A percentile compares a stretch with the other conserved stretches of the same genome.
Evolutionary conservation across 1,139 yeast species (phyloP).

Genomic region (Tardiomyces digboiensis): DNA sequence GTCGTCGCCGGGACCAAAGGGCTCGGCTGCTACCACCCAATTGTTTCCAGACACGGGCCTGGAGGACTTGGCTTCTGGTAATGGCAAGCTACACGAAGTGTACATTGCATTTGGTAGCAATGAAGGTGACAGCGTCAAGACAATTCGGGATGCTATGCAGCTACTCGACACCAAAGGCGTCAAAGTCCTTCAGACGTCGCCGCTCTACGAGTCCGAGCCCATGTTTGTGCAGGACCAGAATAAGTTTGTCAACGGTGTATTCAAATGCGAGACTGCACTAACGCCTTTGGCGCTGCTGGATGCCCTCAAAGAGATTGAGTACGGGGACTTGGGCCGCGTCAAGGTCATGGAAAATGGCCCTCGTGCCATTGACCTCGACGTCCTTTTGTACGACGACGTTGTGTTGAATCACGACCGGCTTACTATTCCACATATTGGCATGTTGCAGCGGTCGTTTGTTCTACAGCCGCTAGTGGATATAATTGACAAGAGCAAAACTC

Average conservation of each 20-base stretch:
- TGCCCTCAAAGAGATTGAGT: slow-evolving; percentile 67
- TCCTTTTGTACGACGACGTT: slow-evolving; percentile 57
- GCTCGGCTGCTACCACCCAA: not conserved
- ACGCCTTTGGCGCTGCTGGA: slow-evolving; percentile 56
- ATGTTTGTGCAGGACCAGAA: slow-evolving; percentile 83
- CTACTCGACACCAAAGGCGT: slow-evolving; percentile 38
- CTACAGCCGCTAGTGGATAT: slow-evolving; percentile 82
- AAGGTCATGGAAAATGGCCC: slow-evolving; percentile 88
- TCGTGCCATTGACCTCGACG: slow-evolving; percentile 81
- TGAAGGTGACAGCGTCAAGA: slow-evolving; percentile 57
- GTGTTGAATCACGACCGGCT: slow-evolving; percentile 47
- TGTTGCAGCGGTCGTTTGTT: slow-evolving; percentile 88
- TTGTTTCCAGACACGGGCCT: slow-evolving; percentile 10
- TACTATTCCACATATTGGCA: slow-evolving; percentile 74
- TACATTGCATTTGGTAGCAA: slow-evolving; percentile 89
- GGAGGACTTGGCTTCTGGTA: not conserved
- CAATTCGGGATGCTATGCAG: slow-evolving; percentile 50
- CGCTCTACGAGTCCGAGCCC: slow-evolving; percentile 82
- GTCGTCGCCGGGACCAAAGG: not conserved
- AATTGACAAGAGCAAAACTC: slow-evolving; percentile 50
- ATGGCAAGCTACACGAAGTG: slow-evolving; percentile 41
- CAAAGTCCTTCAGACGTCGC: slow-evolving; percentile 51
- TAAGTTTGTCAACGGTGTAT: slow-evolving; percentile 76
- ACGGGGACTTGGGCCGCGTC: slow-evolving; percentile 55
- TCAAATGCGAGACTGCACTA: slow-evolving; percentile 47